Percentiles rank a stretch among this genome's conserved stretches.
Evolutionary conservation across 2,329 filamentous ascomycete species (phyloP).

Genomic region (Phoma sp.): DNA sequence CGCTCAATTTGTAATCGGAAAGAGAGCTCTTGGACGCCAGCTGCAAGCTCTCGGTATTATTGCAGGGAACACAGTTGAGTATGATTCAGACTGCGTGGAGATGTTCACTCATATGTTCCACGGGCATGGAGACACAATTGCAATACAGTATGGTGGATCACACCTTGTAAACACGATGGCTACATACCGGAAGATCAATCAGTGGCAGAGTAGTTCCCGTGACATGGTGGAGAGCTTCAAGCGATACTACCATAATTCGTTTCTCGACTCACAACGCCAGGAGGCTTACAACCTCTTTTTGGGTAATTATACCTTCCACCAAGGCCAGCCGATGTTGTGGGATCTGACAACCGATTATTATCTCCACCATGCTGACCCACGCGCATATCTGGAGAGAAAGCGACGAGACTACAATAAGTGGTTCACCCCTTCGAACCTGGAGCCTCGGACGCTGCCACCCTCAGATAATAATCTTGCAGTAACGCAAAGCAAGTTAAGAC

Average conservation of each 20-base stretch:
- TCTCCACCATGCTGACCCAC: constrained; percentile 87
- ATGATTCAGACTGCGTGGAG: constrained; percentile 95
- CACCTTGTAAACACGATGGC: constrained; percentile 99
- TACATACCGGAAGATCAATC: constrained; percentile 97
- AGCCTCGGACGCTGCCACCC: constrained; percentile 67
- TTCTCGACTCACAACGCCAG: constrained; percentile 95
- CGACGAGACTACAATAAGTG: constrained; percentile 83
- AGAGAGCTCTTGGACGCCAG: constrained; percentile 89
- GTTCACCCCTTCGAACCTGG: constrained; percentile 79
- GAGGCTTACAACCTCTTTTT: constrained; percentile 98
- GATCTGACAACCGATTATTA: constrained; percentile 95
- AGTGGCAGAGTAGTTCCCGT: constrained; percentile 96
- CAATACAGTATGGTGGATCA: constrained; percentile 95
- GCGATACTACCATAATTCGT: constrained; percentile 98
- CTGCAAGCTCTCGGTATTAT: constrained; percentile 91
- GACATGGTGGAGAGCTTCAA: constrained; percentile 99
- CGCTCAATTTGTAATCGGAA: constrained; percentile 96
- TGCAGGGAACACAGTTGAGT: constrained; percentile 78
- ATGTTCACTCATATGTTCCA: constrained; percentile 98
- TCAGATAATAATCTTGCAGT: constrained; percentile 53
- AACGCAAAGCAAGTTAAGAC: constrained; percentile 21
- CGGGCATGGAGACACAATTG: constrained; percentile 96
- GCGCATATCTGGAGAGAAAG: constrained; percentile 70
- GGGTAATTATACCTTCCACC: constrained; percentile 89
- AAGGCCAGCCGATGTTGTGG: constrained; percentile 95